A percentile compares a stretch with the other conserved stretches of the same genome.
Evolutionary conservation across 2,329 filamentous ascomycete species (phyloP).

Genomic region (Talaromyces sp.): DNA sequence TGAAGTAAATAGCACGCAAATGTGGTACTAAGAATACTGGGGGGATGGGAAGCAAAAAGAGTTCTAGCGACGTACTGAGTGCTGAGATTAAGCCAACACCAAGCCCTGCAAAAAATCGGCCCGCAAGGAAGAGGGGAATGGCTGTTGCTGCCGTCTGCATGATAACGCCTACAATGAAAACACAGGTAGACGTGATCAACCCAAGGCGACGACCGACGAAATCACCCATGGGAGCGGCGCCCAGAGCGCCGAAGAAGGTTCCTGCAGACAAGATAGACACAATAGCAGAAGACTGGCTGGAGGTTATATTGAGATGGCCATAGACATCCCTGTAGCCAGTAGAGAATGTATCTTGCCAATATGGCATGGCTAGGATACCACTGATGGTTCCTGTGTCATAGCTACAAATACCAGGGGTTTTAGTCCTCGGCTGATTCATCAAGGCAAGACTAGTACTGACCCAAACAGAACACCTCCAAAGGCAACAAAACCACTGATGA

Average conservation of each 20-base stretch:
- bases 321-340: slow-evolving; percentile 15
- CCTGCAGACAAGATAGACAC: slow-evolving; percentile 81
- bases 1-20: too few relatives aligned
- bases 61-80: slow-evolving; percentile 34
- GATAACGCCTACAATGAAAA: slow-evolving; percentile 67
- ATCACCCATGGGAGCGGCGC: slow-evolving; percentile 69
- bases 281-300: slow-evolving; percentile 68
- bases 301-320: slow-evolving; percentile 43
- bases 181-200: slow-evolving; percentile 62
- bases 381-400: slow-evolving; percentile 17
- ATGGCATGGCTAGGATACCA: slow-evolving; percentile 4
- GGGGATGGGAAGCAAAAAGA: too few relatives aligned
- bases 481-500: slow-evolving; percentile 7
- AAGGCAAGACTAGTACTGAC: neutral
- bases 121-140: slow-evolving; percentile 55
- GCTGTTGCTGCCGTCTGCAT: slow-evolving; percentile 66
- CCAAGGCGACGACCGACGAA: slow-evolving; percentile 66
- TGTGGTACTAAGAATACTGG: too few relatives aligned
- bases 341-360: slow-evolving; percentile 6
- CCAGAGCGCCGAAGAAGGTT: slow-evolving; percentile 69
- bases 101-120: slow-evolving; percentile 59
- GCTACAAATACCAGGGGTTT: neutral
- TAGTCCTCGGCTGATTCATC: neutral
- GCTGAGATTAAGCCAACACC: slow-evolving; percentile 62
- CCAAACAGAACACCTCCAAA: slow-evolving; percentile 12